Evolutionary conservation across 345 rosid genomes (phyloP).

Genomic region (Psidium guajava): DNA sequence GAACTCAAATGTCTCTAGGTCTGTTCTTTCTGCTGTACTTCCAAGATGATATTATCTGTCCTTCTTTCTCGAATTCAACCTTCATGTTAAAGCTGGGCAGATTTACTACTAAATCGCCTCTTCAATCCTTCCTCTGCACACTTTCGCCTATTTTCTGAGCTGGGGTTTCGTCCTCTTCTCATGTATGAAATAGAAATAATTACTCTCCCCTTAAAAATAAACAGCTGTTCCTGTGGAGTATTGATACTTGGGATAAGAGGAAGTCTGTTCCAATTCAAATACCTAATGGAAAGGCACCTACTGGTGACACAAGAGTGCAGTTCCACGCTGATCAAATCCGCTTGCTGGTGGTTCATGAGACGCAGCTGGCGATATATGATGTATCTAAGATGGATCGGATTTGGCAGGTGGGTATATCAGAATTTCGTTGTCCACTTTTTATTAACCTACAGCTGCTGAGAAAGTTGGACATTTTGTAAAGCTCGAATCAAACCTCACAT

Average conservation of each 20-base stretch:
- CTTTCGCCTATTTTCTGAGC: not conserved
- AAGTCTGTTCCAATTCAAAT: slow-evolving; percentile 46
- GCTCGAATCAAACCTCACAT: not conserved
- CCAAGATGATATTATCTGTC: not conserved
- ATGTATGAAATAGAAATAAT: not conserved
- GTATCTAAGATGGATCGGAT: slow-evolving; percentile 74
- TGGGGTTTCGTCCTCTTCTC: not conserved
- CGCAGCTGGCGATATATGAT: slow-evolving; percentile 73
- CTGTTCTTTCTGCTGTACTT: not conserved
- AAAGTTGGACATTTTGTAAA: not conserved
- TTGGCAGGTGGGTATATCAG: slow-evolving; percentile 32
- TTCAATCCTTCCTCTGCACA: not conserved
- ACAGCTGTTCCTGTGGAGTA: slow-evolving; percentile 76
- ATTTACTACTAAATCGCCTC: not conserved
- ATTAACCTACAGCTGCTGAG: not conserved
- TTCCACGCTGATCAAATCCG: slow-evolving; percentile 72
- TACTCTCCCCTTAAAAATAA: not conserved
- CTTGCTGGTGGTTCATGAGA: slow-evolving; percentile 70
- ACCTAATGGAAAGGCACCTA: slow-evolving; percentile 56
- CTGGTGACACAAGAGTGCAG: slow-evolving; percentile 65
- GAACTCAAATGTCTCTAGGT: not conserved
- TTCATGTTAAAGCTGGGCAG: not conserved
- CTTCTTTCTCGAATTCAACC: not conserved
- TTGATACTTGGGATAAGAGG: slow-evolving; percentile 86
- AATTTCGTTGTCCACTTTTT: not conserved